Evolutionary conservation across 768 basidiomycete species (phyloP).

Genomic region (Rhodocollybia butyracea): DNA sequence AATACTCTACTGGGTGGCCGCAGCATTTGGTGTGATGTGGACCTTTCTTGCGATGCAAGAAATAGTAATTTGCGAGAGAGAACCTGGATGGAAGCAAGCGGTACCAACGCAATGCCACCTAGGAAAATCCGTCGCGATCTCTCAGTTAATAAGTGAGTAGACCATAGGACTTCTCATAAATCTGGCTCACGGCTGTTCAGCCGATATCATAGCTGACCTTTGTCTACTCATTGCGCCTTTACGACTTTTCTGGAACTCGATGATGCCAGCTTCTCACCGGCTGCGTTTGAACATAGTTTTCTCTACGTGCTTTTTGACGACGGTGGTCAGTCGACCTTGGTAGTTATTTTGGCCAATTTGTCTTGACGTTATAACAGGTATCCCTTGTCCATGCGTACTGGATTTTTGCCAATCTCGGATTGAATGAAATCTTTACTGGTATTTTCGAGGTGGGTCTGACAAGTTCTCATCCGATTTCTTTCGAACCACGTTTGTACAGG

Average conservation of each 20-base stretch:
- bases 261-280: neutral
- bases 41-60: constrained; percentile 1
- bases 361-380: neutral
- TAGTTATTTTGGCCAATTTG: neutral
- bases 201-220: constrained; percentile 6
- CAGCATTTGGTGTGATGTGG: neutral
- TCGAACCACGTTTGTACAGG: neutral
- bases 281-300: constrained; percentile 1
- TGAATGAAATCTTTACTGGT: constrained; percentile 6
- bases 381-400: constrained; percentile 3
- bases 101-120: constrained; percentile 2
- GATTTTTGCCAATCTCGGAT: constrained; percentile 3
- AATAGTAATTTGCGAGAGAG: constrained; percentile 1
- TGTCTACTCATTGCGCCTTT: neutral
- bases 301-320: neutral
- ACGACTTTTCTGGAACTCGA: neutral
- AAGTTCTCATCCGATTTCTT: no score
- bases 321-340: neutral
- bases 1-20: neutral
- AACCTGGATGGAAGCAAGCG: neutral
- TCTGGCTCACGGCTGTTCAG: neutral
- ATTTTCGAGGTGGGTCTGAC: neutral
- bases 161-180: no score
- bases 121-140: neutral
- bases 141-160: neutral